Base-by-base conservation (phyloP, 2,329 filamentous ascomycete species). In the Arthrobotrys entomopaga region DNA sequence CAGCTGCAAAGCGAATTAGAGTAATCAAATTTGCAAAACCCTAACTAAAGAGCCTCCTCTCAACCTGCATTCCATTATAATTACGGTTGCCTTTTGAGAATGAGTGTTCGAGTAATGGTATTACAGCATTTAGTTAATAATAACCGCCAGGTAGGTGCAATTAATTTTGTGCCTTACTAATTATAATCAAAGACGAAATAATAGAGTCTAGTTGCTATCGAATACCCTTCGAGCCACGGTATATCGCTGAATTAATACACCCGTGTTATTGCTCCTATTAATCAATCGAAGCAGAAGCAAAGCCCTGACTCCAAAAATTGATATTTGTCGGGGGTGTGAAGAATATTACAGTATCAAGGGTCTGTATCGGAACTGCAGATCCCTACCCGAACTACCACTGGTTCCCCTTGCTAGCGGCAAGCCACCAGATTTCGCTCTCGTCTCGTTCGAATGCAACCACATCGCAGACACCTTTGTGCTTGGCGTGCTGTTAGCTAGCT, bases 361-460 rank as follows among this genome's bases (percentile, higher is more conserved):
- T 61, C 61, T 73, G 67, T 73, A 66, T 74, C 70, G 70, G 54
- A 64, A 56, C 70, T 74, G 70, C 63, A 74, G 70, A 74, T 74
- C 70, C 56, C 54, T 74, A 67, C 70, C 70, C 70, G 63, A 67
- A 67, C 26, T 42, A 56, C 59, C 56, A 20, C 59, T 5, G 34
- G 20, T 4, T 50, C 10, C 46, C 46, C 10, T 43, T 20, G 50
- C 63, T 74, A 74, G 70, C 70, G 70, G 70, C 67, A 66, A 50
- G 70, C 70, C 70, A 74, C 63, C 70, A 74, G 70, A 66, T 73
- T 73, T 65, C 54, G 53, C 46, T 50, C 42, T 59, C 46, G 58
- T 60, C 54, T 52, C 54, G 50, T 34, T 57, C 52, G 43, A 26
- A 61, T 64, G 59, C 59, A 61, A 61, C 58, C 26, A 5, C 50